Conservation (phyloP, 331 rosid species). For the Quercus phellos region DNA sequence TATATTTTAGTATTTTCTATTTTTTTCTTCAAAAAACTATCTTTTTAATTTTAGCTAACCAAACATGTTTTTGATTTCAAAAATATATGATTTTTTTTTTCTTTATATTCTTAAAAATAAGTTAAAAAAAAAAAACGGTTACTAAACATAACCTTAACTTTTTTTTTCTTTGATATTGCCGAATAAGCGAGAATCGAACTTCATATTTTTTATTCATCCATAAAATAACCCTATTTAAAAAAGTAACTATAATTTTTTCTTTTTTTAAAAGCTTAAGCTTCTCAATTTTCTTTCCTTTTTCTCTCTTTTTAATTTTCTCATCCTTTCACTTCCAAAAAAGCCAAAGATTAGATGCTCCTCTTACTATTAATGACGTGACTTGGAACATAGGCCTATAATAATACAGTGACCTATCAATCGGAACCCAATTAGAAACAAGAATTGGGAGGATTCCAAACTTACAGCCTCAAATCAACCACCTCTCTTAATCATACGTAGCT, state of each 20-base stretch:
- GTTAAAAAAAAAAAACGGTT: too few species aligned
- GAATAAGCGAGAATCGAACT: too few species aligned
- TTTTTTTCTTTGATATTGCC: too few species aligned
- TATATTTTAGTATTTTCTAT: too few species aligned
- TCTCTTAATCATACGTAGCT: slow-evolving; percentile 8
- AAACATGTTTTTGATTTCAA: too few species aligned
- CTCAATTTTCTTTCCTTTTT: neutral
- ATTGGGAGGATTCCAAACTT: slow-evolving; percentile 8
- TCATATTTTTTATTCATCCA: too few species aligned
- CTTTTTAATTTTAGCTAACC: too few species aligned
- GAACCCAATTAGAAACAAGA: neutral
- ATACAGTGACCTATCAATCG: slow-evolving; percentile 6
- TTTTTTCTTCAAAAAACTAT: too few species aligned
- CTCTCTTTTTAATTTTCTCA: slow-evolving; percentile 7
- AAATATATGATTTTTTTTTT: too few species aligned
- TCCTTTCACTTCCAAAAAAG: slow-evolving; percentile 9
- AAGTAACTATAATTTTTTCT: neutral
- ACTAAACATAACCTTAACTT: too few species aligned
- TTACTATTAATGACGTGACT: slow-evolving; percentile 25
- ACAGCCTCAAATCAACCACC: slow-evolving; percentile 13
- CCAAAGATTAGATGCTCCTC: slow-evolving; percentile 15
- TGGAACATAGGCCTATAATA: slow-evolving; percentile 19
- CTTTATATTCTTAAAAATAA: too few species aligned
- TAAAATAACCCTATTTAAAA: too few species aligned
- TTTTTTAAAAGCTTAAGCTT: neutral